Conservation (phyloP, 352 stramenopile genomes). For the Aphanomyces cochlioides region DNA sequence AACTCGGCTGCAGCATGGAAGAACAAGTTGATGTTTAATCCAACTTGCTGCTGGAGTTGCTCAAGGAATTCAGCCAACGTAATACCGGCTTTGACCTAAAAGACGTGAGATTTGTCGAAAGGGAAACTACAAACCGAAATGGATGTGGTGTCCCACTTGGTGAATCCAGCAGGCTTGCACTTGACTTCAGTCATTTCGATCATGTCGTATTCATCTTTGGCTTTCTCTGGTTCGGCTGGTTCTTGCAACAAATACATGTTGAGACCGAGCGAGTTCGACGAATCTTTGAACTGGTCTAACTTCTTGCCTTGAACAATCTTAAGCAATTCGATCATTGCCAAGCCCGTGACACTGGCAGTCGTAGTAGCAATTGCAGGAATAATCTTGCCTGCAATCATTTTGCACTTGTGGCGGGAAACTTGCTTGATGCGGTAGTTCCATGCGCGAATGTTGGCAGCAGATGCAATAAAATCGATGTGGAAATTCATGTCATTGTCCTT, state of each 20-base stretch:
- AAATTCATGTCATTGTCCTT: constrained; percentile 97
- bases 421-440: constrained; percentile 84
- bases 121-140: constrained; percentile 55
- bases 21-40: constrained; percentile 76
- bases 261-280: constrained; percentile 87
- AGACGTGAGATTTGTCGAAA: background rate
- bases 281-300: constrained; percentile 88
- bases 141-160: constrained; percentile 89
- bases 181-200: constrained; percentile 85
- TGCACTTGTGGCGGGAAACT: constrained; percentile 87
- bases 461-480: constrained; percentile 97
- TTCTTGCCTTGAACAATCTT: constrained; percentile 88
- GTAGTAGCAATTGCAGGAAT: constrained; percentile 99
- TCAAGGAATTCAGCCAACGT: constrained; percentile 66
- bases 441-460: constrained; percentile 95
- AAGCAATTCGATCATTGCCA: constrained; percentile 92
- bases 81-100: constrained; percentile 34
- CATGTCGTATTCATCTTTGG: constrained; percentile 90
- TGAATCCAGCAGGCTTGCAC: constrained; percentile 84
- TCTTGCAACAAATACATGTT: constrained; percentile 93
- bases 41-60: constrained; percentile 62
- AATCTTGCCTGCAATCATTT: constrained; percentile 99
- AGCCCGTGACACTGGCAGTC: constrained; percentile 97
- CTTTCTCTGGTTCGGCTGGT: constrained; percentile 72
- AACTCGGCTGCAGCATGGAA: constrained; percentile 77